Evolutionary conservation across 202 grass and related monocot species (phyloP), one percentile per base, ranked within the genome.

Genomic region (Eragrostis tef): DNA sequence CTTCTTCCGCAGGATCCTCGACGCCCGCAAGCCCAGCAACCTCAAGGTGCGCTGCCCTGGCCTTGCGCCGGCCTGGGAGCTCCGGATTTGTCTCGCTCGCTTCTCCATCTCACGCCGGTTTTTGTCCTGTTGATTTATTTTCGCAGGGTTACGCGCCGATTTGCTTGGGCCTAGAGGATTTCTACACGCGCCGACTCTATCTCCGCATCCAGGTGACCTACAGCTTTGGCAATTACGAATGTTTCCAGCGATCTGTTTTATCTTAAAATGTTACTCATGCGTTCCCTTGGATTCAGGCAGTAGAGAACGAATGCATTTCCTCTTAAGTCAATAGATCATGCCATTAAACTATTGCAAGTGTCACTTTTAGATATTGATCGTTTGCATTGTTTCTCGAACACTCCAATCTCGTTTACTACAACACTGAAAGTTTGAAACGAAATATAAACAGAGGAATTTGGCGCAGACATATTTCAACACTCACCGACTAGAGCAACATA

Each of bases 131-230:
- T 68, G 27, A 25, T 72, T 66, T 36, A 43, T 13, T 13, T 74
- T 16, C 63, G 52, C 45, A 98, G 92, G 92, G 92, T 21, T 97
- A 94, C 70, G 94, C 94, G 67, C 92, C 92, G 47, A 97, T 94
- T 65, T 98, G 92, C 85, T 60, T 98, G 86, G 92, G 94, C 14
- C 84, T 88, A 27, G 92, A 98, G 89, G 94, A 97, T 91, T 94
- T 97, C 88, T 97, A 97, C 88, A 90, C 91, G 9, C 89, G 91
- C 59, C 89, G 92, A 21, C 90, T 97, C 82, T 97, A 94, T 87
- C 88, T 94, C 71, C 90, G 92, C 74, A 91, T 94, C 85, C 92
- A 94, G 94, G 94, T 98, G 47, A 80, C 60, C 7, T 3, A 39
- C 16, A 44, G 67, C 79, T 78, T 74, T 6, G 11, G 20, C 0